Percentiles rank a stretch among this genome's conserved stretches.
Evolutionary conservation across 805 yeast genomes (phyloP).

Genomic region (Sugiyamaella mastotermitis): DNA sequence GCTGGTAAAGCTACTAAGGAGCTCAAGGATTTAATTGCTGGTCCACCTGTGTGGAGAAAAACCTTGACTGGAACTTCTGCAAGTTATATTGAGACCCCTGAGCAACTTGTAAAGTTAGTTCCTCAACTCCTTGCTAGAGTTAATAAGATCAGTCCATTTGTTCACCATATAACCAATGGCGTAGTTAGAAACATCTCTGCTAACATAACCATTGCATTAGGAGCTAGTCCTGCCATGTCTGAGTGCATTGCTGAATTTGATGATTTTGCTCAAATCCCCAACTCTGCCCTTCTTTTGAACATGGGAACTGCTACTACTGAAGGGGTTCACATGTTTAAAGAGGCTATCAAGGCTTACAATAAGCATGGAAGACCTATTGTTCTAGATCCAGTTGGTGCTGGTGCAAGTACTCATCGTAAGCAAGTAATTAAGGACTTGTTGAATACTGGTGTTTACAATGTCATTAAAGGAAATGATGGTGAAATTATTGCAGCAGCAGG

Average conservation of each 20-base stretch:
- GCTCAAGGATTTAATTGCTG: constrained; percentile 17
- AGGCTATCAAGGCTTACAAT: constrained; percentile 58
- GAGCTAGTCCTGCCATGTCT: constrained; percentile 87
- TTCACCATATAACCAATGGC: constrained; percentile 81
- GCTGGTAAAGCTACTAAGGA: constrained; percentile 47
- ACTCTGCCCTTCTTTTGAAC: constrained; percentile 57
- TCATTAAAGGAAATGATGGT: constrained; percentile 83
- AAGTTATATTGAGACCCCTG: constrained; percentile 2
- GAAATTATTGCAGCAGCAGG: constrained; percentile 65
- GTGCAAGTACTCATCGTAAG: constrained; percentile 62
- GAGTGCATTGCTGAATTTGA: constrained; percentile 61
- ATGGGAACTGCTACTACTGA: constrained; percentile 60
- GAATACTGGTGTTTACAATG: constrained; percentile 47
- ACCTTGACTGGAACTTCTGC: no score
- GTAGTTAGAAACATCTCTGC: constrained; percentile 91
- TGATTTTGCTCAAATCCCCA: constrained; percentile 54
- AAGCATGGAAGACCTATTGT: constrained; percentile 53
- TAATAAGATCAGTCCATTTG: constrained; percentile 44
- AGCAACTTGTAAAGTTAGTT: constrained; percentile 14
- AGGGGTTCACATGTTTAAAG: constrained; percentile 37
- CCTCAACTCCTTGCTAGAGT: constrained; percentile 26
- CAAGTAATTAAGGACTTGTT: constrained; percentile 44
- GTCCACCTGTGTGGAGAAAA: background rate
- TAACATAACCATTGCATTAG: constrained; percentile 74
- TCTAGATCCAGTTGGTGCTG: constrained; percentile 91